Base-by-base conservation (phyloP, 441 rosid species). In the Isatis lusitanica region DNA sequence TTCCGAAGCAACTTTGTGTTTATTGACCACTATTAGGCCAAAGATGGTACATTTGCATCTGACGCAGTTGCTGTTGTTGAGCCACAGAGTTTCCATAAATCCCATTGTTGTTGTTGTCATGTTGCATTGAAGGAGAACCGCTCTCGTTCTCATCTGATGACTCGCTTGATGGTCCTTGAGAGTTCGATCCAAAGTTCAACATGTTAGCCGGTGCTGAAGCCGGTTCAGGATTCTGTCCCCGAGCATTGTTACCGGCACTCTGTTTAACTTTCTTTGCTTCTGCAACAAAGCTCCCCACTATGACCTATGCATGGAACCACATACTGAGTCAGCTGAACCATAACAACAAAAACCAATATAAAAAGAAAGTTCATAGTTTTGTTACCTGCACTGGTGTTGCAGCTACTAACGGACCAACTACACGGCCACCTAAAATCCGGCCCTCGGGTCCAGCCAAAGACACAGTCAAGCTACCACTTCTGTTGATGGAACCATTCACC, bases 331-430 rank as follows among this genome's bases (percentile, higher is more conserved):
- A 42, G 38, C 48, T 43, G 48, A 61, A 8, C 2, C 66, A 56
- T 1, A 21, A 9, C 24, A 26, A 51, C 4, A n/a, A n/a, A n/a
- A n/a, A n/a, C 9, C 6, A 24, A 24, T 26, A 12, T 24, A 31
- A 26, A 47, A 48, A 7, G 6, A 50, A 53, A 21, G 21, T 63
- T 46, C 5, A 69, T 5, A 5, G 35, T 7, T 42, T 9, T 12
- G 35, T 42, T 81, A 92, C 99, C 96, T 90, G 97, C 64, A 95
- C 96, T 4, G 88, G 81, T 35, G 96, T 76, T 58, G 93, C 99
- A 71, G 99, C 99, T 33, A 79, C 48, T 62, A 95, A 66, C 81
- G 76, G 56, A 80, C 98, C 98, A 16, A 85, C 85, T 71, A 88
- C 97, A 59, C 75, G 82, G 66, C 99, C 99, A 57, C 98, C 96